These are phyloP conservation scores for Trypanosoma brucei DNA, from an alignment of 208 protist species.

Conservation along the genomic window DNA sequence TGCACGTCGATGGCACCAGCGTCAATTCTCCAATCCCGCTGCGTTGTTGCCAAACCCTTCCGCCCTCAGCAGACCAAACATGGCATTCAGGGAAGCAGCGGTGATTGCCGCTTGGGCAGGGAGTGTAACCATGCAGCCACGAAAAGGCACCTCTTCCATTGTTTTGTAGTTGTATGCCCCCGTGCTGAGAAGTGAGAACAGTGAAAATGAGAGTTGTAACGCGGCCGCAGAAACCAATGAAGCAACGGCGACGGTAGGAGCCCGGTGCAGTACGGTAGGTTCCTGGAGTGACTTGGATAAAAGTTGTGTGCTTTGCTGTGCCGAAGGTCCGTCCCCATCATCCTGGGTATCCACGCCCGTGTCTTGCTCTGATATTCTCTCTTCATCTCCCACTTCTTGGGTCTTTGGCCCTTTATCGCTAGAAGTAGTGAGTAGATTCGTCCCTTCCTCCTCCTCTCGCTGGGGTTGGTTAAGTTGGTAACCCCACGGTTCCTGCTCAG, in stretches of 20 bases:
- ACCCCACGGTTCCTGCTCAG: no score
- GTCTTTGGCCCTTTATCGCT: no score
- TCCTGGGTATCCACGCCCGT: not conserved
- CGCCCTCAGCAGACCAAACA: slow-evolving; percentile 12
- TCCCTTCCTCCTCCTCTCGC: no score
- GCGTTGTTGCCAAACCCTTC: slow-evolving; percentile 23
- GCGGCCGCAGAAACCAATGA: slow-evolving; percentile 5
- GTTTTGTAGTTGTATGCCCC: slow-evolving; percentile 21
- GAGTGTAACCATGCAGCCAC: slow-evolving; percentile 43
- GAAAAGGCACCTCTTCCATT: slow-evolving; percentile 11
- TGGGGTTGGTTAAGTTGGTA: no score
- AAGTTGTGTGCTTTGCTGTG: not conserved
- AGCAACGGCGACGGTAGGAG: not conserved
- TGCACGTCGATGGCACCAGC: not conserved
- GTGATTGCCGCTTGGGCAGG: slow-evolving; percentile 50
- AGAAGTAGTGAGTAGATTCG: no score
- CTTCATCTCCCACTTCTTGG: no score
- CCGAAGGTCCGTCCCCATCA: not conserved
- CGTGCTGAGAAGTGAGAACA: slow-evolving; percentile 16
- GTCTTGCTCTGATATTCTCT: no score
- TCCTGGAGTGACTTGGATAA: not conserved
- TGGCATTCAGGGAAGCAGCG: slow-evolving; percentile 37
- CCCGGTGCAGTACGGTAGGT: slow-evolving; percentile 8
- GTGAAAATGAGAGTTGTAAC: slow-evolving; percentile 21
- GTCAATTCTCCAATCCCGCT: not conserved